phyloP scores from a whole-genome alignment of 2,329 filamentous ascomycete genomes.

The Westerdykella ornata region DNA sequence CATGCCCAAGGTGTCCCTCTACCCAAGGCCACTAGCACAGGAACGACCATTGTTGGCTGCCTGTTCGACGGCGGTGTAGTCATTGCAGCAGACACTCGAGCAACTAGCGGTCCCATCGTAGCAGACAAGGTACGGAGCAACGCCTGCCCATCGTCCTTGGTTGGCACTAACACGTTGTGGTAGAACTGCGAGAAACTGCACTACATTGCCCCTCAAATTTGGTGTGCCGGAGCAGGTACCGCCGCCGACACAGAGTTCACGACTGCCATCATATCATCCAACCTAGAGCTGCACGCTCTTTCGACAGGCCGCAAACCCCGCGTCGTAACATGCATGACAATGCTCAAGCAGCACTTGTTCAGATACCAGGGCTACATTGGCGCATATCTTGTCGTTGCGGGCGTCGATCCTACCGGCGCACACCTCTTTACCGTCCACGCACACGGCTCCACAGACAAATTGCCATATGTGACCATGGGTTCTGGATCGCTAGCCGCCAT shows the following conservation, averaged over 20 bases:
- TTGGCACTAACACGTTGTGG: conserved; percentile 12
- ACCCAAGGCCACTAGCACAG: conserved; percentile 95
- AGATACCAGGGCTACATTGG: conserved; percentile 96
- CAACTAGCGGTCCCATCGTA: conserved; percentile 94
- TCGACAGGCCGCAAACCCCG: conserved; percentile 94
- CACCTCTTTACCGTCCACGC: conserved; percentile 98
- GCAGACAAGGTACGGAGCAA: conserved; percentile 73
- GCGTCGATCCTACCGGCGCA: conserved; percentile 89
- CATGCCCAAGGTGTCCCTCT: conserved; percentile 90
- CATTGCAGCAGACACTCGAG: conserved; percentile 96
- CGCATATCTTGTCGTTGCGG: conserved; percentile 93
- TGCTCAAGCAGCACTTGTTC: conserved; percentile 99
- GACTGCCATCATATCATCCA: conserved; percentile 94
- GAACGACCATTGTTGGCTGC: conserved; percentile 97
- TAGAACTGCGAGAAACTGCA: conserved; percentile 99
- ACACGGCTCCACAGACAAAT: conserved; percentile 96
- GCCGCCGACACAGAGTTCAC: conserved; percentile 99
- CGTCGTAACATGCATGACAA: conserved; percentile 98
- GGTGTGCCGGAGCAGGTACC: conserved; percentile 96
- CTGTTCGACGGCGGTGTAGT: conserved; percentile 95
- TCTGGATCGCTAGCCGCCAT: conserved; percentile 93
- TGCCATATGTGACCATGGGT: conserved; percentile 99
- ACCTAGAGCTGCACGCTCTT: conserved; percentile 93
- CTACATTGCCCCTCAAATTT: conserved; percentile 97
- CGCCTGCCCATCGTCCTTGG: not conserved